Evolutionary conservation across 768 basidiomycete genomes (phyloP), one percentile per base, ranked within the genome.

Genomic region (Rubroboletus pulcherrimus): DNA sequence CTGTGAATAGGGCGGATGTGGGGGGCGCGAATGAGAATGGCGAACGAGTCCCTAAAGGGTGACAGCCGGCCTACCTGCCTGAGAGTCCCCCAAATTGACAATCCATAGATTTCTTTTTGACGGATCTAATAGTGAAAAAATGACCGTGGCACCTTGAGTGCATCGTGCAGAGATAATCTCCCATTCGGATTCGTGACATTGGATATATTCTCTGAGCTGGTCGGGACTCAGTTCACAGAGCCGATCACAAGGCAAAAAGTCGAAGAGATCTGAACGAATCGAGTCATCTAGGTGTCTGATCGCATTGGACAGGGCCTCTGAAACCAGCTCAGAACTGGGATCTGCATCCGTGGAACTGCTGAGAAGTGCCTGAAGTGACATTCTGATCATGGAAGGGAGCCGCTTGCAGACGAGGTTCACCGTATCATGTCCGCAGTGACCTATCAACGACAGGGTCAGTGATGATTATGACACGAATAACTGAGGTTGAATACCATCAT

Each of bases 371-470:
- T 73, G 73, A 50, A 81, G 72, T 51, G 74, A 70, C 51, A 57
- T 64, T 58, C 63, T 73, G 48, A 82, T 64, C 61, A 75, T 69
- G n/a, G 57, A 58, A 19, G 81, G 77, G 7, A 82, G 72, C 31
- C 65, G 67, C 56, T 66, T 66, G 49, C 70, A 71, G 44, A 74
- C 75, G 50, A 77, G 73, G 58, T 80, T 73, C 26, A 80, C 81
- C 5, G 78, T 78, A 38, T 78, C 69, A 57, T 76, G 73, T 54
- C 79, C 78, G 45, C 75, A 76, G 53, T 82, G 80, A 49, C 80
- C 80, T 81, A 55, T 33, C 54, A 33, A 44, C 21, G 31, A 10
- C 34, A 55, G 49, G 49, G 45, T 70, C 50, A 68, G 48, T 38
- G 26, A 71, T 12, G 46, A 34, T 60, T 44, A 71, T 63, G 29